Evolutionary conservation across 2,329 filamentous ascomycete genomes (phyloP).

Genomic region (Diplodia mutila): DNA sequence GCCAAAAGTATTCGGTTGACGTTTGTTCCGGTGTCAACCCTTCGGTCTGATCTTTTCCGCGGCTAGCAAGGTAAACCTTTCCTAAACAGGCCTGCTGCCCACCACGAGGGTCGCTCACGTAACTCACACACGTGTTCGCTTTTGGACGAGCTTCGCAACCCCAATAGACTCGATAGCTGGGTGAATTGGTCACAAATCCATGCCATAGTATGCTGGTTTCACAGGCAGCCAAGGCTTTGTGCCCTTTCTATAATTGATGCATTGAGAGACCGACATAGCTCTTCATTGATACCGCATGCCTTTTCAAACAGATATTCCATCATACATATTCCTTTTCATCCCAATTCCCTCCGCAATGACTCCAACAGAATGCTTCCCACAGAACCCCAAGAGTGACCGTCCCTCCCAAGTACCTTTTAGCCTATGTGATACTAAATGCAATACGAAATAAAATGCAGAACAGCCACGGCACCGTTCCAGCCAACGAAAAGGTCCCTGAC

Average conservation of each 20-base stretch:
- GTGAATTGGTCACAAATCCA: not conserved
- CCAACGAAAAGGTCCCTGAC: not conserved
- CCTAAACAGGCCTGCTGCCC: not conserved
- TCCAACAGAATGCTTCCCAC: conserved; percentile 4
- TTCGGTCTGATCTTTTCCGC: not conserved
- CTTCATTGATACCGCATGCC: not conserved
- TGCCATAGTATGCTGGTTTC: not conserved
- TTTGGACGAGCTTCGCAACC: no score
- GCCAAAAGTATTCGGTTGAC: not conserved
- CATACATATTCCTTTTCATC: not conserved
- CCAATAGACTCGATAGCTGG: no score
- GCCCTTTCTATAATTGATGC: not conserved
- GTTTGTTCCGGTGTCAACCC: not conserved
- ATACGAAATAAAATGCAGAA: not conserved
- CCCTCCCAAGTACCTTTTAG: not conserved
- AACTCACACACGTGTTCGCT: no score
- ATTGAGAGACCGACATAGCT: not conserved
- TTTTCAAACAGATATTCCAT: not conserved
- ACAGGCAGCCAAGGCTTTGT: not conserved
- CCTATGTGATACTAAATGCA: not conserved
- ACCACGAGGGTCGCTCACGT: not conserved
- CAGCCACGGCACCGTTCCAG: not conserved
- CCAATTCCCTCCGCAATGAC: conserved; percentile 5
- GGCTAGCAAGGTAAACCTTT: conserved; percentile 3
- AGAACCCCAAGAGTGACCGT: not conserved